Evolutionary conservation across 805 yeast species (phyloP).

Genomic region (Pichia thaimueangensis): DNA sequence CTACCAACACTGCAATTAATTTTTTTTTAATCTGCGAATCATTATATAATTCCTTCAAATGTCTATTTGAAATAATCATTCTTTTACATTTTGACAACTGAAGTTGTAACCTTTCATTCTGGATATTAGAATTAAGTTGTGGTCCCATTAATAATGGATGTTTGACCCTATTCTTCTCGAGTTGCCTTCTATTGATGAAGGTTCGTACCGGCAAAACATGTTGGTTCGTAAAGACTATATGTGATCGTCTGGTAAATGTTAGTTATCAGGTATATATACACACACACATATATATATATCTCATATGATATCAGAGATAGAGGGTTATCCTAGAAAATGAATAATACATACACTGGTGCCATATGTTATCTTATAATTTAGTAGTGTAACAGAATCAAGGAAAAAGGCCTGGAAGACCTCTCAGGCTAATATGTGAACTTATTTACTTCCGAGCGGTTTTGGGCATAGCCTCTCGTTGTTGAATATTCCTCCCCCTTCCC

Average conservation of each 20-base stretch:
- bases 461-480: no score
- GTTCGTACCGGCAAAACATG: slow-evolving; percentile 23
- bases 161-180: slow-evolving; percentile 18
- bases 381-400: no score
- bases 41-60: slow-evolving; percentile 18
- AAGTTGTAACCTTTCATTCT: slow-evolving; percentile 5
- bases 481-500: no score
- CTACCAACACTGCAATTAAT: slow-evolving; percentile 19
- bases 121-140: slow-evolving; percentile 2
- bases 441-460: no score
- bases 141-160: slow-evolving; percentile 10
- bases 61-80: slow-evolving; percentile 22
- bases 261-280: no score
- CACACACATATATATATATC: no score
- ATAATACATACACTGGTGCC: slow-evolving; percentile 23
- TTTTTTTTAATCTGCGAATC: slow-evolving; percentile 14
- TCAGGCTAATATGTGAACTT: no score
- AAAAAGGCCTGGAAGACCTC: no score
- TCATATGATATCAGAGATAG: no score
- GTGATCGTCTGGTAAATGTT: slow-evolving; percentile 23
- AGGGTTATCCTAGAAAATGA: no score
- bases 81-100: slow-evolving; percentile 19
- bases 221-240: slow-evolving; percentile 14
- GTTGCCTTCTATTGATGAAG: slow-evolving; percentile 22
- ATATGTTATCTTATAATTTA: slow-evolving; percentile 2